Evolutionary conservation across 208 protist species (phyloP).

Genomic region (Angomonas ambiguus): DNA sequence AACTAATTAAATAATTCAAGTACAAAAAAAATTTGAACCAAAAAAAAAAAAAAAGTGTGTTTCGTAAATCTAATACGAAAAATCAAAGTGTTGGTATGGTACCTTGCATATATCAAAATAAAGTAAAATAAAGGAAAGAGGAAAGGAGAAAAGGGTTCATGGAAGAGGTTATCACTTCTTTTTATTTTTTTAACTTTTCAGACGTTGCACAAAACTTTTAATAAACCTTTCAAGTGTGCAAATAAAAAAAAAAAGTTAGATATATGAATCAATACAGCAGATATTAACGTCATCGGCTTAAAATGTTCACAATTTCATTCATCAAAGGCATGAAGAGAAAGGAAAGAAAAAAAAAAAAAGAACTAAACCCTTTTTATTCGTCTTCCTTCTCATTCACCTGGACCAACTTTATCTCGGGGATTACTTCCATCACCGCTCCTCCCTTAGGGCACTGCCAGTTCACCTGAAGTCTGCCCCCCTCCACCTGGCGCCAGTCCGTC

Average conservation of each 20-base stretch:
- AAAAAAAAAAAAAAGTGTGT: constrained; percentile 7
- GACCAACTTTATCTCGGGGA: no score
- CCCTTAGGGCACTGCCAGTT: no score
- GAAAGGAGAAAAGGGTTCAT: neutral
- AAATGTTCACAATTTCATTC: no score
- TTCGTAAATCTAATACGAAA: neutral
- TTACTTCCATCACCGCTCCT: neutral
- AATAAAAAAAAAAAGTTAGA: constrained; percentile 14
- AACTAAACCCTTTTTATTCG: neutral
- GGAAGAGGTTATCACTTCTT: neutral
- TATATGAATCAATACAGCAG: no score
- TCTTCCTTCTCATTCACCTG: neutral
- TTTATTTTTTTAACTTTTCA: constrained; percentile 3
- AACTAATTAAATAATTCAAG: no score
- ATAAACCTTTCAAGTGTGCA: constrained; percentile 13
- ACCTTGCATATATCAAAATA: neutral
- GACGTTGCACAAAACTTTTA: neutral
- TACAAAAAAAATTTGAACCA: no score
- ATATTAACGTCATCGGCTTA: no score
- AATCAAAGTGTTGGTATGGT: neutral
- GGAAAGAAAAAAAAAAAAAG: neutral
- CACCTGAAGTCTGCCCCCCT: neutral
- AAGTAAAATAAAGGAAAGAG: constrained; percentile 1
- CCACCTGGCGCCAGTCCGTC: neutral
- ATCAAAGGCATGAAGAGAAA: constrained; percentile 17